Evolutionary conservation across 495 filamentous ascomycete genomes (phyloP).

Genomic region (Podospora comata): DNA sequence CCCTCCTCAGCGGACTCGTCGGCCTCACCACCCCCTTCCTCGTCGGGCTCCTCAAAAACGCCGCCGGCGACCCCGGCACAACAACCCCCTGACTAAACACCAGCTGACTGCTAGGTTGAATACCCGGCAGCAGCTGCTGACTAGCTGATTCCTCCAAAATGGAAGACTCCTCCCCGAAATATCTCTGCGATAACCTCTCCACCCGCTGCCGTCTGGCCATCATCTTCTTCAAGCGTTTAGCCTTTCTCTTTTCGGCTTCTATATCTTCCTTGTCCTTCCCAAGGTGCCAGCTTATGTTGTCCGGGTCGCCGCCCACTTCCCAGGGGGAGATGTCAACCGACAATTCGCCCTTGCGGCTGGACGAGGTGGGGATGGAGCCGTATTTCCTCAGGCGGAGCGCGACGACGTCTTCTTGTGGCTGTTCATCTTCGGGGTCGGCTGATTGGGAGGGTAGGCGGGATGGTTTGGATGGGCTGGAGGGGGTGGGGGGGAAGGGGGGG

Average conservation of each 20-base stretch:
- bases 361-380: constrained; percentile 17
- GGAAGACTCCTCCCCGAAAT: constrained; percentile 16
- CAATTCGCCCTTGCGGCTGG: constrained; percentile 15
- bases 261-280: constrained; percentile 13
- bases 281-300: constrained; percentile 21
- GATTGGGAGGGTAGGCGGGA: background rate
- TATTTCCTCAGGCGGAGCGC: constrained; percentile 27
- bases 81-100: constrained; percentile 1
- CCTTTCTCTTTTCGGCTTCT: constrained; percentile 15
- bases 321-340: constrained; percentile 20
- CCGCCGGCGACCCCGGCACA: background rate
- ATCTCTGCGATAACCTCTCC: constrained; percentile 23
- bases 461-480: constrained; percentile 1
- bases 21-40: background rate
- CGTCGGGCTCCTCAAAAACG: background rate
- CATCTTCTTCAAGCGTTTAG: constrained; percentile 16
- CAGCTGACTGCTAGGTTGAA: constrained; percentile 13
- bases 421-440: background rate
- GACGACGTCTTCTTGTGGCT: constrained; percentile 14
- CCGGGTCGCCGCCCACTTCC: constrained; percentile 23
- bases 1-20: constrained; percentile 9
- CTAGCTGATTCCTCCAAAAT: background rate
- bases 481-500: background rate
- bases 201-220: constrained; percentile 18
- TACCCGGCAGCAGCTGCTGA: constrained; percentile 7